phyloP scores from a whole-genome alignment of 2,329 filamentous ascomycete species.

The Colletotrichum theobromicola region DNA sequence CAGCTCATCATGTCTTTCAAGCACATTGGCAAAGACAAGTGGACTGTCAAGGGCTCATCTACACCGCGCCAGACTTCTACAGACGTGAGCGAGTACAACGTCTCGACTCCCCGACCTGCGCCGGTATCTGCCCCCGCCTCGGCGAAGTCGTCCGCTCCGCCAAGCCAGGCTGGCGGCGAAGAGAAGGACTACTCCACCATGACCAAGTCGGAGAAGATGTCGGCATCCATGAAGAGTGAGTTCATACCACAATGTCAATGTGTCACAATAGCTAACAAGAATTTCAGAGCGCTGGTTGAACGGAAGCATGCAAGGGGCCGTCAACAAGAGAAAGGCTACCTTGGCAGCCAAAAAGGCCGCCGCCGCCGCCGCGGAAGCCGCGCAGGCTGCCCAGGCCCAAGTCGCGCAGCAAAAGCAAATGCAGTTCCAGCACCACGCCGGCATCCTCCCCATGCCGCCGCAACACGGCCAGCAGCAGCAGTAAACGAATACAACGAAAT shows the following conservation, averaged over 20 bases:
- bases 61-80: slow-evolving; percentile 18
- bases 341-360: slow-evolving; percentile 63
- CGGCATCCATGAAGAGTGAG: slow-evolving; percentile 68
- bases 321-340: slow-evolving; percentile 65
- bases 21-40: slow-evolving; percentile 8
- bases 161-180: slow-evolving; percentile 29
- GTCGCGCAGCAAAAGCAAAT: background rate
- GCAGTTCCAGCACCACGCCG: slow-evolving; percentile 8
- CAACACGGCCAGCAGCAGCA: background rate
- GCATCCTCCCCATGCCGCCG: background rate
- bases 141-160: slow-evolving; percentile 17
- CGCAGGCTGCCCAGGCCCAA: background rate
- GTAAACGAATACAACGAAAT: background rate
- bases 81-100: slow-evolving; percentile 5
- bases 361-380: slow-evolving; percentile 38
- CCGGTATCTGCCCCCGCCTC: slow-evolving; percentile 18
- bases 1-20: slow-evolving; percentile 14
- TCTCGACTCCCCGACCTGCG: slow-evolving; percentile 6
- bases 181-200: slow-evolving; percentile 65
- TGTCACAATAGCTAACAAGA: slow-evolving; percentile 26
- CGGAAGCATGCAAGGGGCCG: slow-evolving; percentile 65
- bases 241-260: background rate
- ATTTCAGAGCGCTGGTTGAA: slow-evolving; percentile 61
- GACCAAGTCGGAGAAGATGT: slow-evolving; percentile 72
- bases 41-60: background rate